Base-by-base conservation (phyloP, 768 basidiomycete species). In the Lentinula edodes region DNA sequence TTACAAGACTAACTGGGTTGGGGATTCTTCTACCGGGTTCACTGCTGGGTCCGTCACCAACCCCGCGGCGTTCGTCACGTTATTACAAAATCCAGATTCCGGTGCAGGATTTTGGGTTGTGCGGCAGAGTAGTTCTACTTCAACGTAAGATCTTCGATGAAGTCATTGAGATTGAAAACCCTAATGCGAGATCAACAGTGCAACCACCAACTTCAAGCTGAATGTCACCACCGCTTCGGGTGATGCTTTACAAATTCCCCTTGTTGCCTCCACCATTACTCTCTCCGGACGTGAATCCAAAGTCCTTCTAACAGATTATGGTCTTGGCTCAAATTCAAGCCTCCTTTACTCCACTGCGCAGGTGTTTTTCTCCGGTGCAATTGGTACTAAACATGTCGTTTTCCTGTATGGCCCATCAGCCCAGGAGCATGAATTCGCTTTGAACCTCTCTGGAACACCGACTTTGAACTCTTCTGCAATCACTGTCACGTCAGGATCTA, bases 231-330 rank as follows among this genome's bases (percentile, higher is more conserved):
- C 86, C 0, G 77, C 80, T 15, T 67, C 69, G n/a, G 86, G 86
- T 0, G 64, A 69, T 0, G 48, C 32, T 15, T 64, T 91, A 38
- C 77, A 81, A 36, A 73, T 93, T 9, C 91, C 91, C 1, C 74
- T 76, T 32, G 74, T 83, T 13, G 79, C 77, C 0, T 72, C 79
- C 3, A 66, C 77, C 18, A 83, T 93, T 63, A 80, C 83, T 1
- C 81, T 93, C 9, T 68, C 73, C 34, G 91, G 91, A 6, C 81
- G 91, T n/a, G 83, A 91, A 70, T 89, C 87, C 50, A 92, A 90
- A 69, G 76, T 92, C 23, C 74, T 93, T 34, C 77, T 89, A 10
- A 85, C 88, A 0, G 84, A 90, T 70, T 90, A 90, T 68, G 74
- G 80, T 7, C 91, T 90, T 67, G 91, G 92, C 20, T 53, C 66